A percentile compares a stretch with the other conserved stretches of the same genome.
Conservation (phyloP, 768 basidiomycete species). For the Russula ochroleuca region DNA sequence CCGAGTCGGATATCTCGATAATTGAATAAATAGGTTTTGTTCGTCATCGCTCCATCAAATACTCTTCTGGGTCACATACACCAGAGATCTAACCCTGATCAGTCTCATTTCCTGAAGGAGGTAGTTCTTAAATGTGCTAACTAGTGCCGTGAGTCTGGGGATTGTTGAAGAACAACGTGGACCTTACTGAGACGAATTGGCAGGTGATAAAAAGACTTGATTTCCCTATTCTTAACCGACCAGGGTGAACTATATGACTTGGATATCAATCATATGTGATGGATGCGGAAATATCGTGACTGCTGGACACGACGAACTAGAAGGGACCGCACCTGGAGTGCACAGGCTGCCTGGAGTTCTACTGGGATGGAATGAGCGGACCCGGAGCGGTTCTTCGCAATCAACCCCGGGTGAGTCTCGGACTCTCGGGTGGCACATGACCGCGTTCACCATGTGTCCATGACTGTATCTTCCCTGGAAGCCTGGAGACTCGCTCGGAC, state of each 20-base stretch:
- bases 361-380: conserved; percentile 28
- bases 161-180: not conserved
- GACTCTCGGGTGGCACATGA: too few species aligned
- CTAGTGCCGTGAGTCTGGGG: not conserved
- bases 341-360: too few species aligned
- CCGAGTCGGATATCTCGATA: not conserved
- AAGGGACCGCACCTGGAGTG: conserved; percentile 35
- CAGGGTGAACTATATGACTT: not conserved
- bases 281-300: conserved; percentile 54
- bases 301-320: conserved; percentile 42
- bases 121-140: not conserved
- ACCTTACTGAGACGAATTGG: not conserved
- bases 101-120: not conserved
- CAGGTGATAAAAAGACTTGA: not conserved
- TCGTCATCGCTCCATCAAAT: not conserved
- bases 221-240: too few species aligned
- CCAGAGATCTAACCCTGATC: not conserved
- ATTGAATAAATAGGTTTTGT: not conserved
- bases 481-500: too few species aligned
- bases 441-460: too few species aligned
- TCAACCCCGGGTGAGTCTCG: not conserved
- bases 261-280: conserved; percentile 14
- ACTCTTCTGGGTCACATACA: not conserved
- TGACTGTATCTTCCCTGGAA: too few species aligned
- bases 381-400: too few species aligned